phyloP scores from a whole-genome alignment of 2,329 filamentous ascomycete species.

The Colletotrichum chrysophilum region DNA sequence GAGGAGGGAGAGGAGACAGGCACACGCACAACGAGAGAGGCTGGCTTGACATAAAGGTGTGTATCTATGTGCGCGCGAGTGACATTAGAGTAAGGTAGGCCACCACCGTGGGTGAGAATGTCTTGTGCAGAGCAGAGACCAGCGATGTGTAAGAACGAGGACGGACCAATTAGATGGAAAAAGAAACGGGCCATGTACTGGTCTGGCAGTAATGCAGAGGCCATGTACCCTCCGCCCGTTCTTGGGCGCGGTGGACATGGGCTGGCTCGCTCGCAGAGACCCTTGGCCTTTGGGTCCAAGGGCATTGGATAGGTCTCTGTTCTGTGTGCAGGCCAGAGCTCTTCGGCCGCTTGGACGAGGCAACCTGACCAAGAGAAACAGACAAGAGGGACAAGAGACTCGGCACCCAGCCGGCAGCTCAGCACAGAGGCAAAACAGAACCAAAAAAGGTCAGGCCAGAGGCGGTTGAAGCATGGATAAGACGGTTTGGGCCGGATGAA shows the following conservation, averaged over 20 bases:
- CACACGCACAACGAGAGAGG: neutral
- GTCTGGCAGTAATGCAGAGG: constrained; percentile 19
- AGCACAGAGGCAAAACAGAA: constrained; percentile 4
- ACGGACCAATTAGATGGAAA: constrained; percentile 3
- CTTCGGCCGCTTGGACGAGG: constrained; percentile 14
- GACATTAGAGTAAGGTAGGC: neutral
- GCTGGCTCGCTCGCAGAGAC: constrained; percentile 12
- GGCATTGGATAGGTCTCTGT: constrained; percentile 13
- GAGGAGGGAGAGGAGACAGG: neutral
- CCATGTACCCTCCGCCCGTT: constrained; percentile 36
- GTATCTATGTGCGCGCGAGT: neutral
- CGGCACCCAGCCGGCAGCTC: neutral
- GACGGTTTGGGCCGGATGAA: constrained; percentile 16
- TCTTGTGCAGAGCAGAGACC: neutral
- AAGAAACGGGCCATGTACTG: constrained; percentile 12
- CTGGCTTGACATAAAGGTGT: constrained; percentile 11
- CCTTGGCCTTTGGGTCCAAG: constrained; percentile 8
- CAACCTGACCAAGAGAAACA: neutral
- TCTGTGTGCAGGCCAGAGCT: constrained; percentile 1
- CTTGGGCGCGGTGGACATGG: constrained; percentile 29
- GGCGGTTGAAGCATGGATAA: neutral
- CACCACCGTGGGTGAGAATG: neutral
- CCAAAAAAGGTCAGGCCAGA: neutral
- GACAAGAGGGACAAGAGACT: neutral
- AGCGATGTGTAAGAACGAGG: neutral